Evolutionary conservation across 495 filamentous ascomycete species (phyloP), one percentile per base, ranked within the genome.

Genomic region (Neurospora tetrasperma): DNA sequence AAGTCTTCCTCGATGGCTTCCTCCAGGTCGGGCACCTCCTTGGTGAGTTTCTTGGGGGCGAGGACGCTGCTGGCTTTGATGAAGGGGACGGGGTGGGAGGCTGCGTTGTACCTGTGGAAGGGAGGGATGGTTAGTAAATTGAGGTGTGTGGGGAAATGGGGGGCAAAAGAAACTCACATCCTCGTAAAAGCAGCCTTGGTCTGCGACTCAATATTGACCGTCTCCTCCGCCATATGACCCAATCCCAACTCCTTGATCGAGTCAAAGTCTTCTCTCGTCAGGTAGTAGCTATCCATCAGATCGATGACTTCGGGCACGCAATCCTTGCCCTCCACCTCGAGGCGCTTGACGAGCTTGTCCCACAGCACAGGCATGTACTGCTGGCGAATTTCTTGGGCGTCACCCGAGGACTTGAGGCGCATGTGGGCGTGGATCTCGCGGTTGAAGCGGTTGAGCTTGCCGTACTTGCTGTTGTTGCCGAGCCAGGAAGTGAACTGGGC

Each of bases 391-490:
- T 98, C 96, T 77, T 97, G 89, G 42, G 95, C 90, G 78, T 98
- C 96, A n/a, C 93, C 96, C 70, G 93, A 94, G 9, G 92, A 88
- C 74, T 91, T 90, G 74, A 99, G 90, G 14, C 96, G 92, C 92
- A 98, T 98, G 80, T 98, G 96, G 8, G 93, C 92, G 80, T 98
- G 96, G 38, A 99, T 94, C 76, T 99, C 96, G 77, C 97, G 97
- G 73, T 96, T 85, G 75, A 89, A 93, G 72, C 96, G 92, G 71
- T 85, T 86, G 42, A 98, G 84, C 85, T 97, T 98, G 71, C 92
- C 90, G 79, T 89, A 87, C 79, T 93, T 96, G 83, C 94, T 97
- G 81, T 98, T 97, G 77, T 96, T 93, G 72, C 96, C 96, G 48
- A 99, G 85, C 96, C 96, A 99, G 16, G 84, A 83, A 0, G 96